Evolutionary conservation across 179 eudicot genomes (phyloP).

Genomic region (Silene vulgaris): DNA sequence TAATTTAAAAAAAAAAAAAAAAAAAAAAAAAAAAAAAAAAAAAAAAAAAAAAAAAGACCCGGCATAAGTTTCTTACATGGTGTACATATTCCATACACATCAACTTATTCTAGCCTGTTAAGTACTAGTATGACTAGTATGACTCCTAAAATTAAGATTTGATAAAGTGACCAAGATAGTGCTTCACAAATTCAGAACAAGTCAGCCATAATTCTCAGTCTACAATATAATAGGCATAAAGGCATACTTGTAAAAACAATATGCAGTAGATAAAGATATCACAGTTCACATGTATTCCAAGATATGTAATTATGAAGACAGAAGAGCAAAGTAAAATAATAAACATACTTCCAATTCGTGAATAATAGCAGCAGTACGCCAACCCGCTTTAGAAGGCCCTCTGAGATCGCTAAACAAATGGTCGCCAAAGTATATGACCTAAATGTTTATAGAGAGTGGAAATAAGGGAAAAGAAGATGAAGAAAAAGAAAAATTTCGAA

Average conservation of each 20-base stretch:
- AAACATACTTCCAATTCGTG: conserved; percentile 80
- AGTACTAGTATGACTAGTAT: no score
- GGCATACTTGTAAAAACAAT: not conserved
- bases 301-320: not conserved
- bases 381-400: conserved; percentile 97
- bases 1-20: no score
- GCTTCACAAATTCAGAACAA: not conserved
- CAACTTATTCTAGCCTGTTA: no score
- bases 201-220: not conserved
- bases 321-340: not conserved
- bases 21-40: no score
- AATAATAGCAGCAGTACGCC: conserved; percentile 98
- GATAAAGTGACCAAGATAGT: not conserved
- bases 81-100: no score
- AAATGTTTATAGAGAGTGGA: conserved; percentile 13
- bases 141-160: not conserved
- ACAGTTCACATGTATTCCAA: not conserved
- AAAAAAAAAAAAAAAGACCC: no score
- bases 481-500: not conserved
- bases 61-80: no score
- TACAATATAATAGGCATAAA: not conserved
- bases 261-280: conserved; percentile 8
- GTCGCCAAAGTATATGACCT: conserved; percentile 99
- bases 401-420: conserved; percentile 91
- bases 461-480: not conserved